These are phyloP conservation scores for Periglandula ipomoeae DNA, from an alignment of 2,329 filamentous ascomycete genomes.

Conservation along the genomic window DNA sequence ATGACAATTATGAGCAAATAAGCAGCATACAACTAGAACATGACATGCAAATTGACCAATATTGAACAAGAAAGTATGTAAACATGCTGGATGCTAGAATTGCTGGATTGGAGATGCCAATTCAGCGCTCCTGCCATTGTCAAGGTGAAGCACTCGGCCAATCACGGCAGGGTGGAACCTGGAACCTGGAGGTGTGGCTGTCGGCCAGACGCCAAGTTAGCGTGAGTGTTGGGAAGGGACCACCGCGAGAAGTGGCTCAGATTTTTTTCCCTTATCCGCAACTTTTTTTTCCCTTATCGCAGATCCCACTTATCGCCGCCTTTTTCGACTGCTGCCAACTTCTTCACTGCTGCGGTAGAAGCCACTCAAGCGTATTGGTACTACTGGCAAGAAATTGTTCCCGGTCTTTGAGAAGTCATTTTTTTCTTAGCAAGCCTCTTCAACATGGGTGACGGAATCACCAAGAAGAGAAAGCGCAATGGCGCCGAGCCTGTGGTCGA, in stretches of 20 bases:
- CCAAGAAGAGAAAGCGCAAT: constrained; percentile 37
- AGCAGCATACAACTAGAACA: no score
- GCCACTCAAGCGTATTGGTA: background rate
- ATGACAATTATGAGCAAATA: no score
- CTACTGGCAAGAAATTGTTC: background rate
- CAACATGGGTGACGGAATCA: constrained; percentile 26
- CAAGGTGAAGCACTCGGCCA: no score
- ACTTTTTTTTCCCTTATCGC: constrained; percentile 12
- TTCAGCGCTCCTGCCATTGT: no score
- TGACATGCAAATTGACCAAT: no score
- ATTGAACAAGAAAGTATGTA: no score
- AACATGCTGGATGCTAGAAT: no score
- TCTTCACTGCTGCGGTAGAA: background rate
- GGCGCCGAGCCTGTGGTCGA: constrained; percentile 21
- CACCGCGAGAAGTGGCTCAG: background rate
- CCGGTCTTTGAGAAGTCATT: no score
- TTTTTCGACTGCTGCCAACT: constrained; percentile 1
- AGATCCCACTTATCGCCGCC: constrained; percentile 4
- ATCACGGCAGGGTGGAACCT: no score
- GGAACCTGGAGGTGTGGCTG: background rate
- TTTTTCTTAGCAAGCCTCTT: background rate
- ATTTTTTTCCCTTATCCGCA: constrained; percentile 15
- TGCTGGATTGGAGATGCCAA: no score
- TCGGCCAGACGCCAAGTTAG: background rate
- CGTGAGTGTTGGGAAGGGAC: background rate